Conservation (phyloP, 306 rosid species). For the Macrotyloma uniflorum region DNA sequence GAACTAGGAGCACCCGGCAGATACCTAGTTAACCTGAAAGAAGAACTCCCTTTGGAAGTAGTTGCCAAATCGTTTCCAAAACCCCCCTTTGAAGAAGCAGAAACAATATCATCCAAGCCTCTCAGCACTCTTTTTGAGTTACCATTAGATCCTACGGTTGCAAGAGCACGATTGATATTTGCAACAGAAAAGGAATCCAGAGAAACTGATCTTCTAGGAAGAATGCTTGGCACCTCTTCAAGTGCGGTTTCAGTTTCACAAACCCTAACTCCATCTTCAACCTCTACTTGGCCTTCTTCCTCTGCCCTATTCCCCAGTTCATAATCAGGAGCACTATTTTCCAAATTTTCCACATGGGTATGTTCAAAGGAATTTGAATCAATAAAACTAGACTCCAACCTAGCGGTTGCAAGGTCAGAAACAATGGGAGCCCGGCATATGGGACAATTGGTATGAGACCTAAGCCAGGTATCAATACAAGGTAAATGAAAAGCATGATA, state of each 20-base stretch:
- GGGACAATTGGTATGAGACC: slow-evolving; percentile 89
- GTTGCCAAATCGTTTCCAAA: slow-evolving; percentile 41
- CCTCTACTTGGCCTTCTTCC: slow-evolving; percentile 29
- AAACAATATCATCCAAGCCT: slow-evolving; percentile 8
- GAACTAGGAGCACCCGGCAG: slow-evolving; percentile 46
- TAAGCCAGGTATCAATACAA: slow-evolving; percentile 92
- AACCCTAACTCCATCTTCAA: slow-evolving; percentile 18
- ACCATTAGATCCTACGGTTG: slow-evolving; percentile 30
- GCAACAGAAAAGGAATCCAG: slow-evolving; percentile 58
- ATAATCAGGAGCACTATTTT: slow-evolving; percentile 33
- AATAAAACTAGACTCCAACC: slow-evolving; percentile 28
- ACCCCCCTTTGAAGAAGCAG: slow-evolving; percentile 34
- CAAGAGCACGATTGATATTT: slow-evolving; percentile 42
- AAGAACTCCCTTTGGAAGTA: slow-evolving; percentile 51
- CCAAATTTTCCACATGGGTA: slow-evolving; percentile 26
- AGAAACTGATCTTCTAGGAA: slow-evolving; percentile 66
- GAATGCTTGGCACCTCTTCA: slow-evolving; percentile 5
- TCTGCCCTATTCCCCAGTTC: slow-evolving; percentile 39
- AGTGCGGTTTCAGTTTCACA: slow-evolving; percentile 16
- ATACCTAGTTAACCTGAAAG: slow-evolving; percentile 49
- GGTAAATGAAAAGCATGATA: slow-evolving; percentile 83
- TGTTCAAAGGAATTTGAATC: slow-evolving; percentile 39
- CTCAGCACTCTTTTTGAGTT: slow-evolving; percentile 29
- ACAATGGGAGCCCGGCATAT: slow-evolving; percentile 82
- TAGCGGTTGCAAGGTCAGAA: neutral